Evolutionary conservation across 257 asterid species (phyloP), one percentile per base, ranked within the genome.

Genomic region (Fraxinus americana): DNA sequence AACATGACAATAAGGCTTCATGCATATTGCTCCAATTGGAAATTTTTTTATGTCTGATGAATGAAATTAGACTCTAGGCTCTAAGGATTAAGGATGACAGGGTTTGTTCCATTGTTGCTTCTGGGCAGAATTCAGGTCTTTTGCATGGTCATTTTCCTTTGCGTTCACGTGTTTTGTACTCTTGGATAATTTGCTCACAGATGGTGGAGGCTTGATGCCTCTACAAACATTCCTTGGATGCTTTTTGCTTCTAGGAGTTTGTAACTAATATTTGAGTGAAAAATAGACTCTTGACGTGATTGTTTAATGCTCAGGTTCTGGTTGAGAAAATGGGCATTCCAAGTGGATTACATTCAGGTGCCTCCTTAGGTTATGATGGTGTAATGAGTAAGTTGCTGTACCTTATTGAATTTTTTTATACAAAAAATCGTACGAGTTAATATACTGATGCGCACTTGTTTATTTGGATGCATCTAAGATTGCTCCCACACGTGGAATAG

Each of bases 291-390:
- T 48, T 77, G 80, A 73, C 73, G 16, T 81, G 77, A 43, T 74
- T 83, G 27, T 29, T 57, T 76, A 54, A 34, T 16, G 48, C 75
- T 72, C 85, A 96, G 99, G 97, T 96, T 89, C 85, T 96, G 86
- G 98, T 88, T 69, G 98, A 96, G 90, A 96, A 96, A 86, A 93
- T 96, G 97, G 99, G 97, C 43, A 95, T 89, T 80, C 94, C 99
- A 68, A 76, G 67, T 63, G 94, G 89, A 73, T 11, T 88, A 70
- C 79, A 83, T 77, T 85, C 90, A 76, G 84, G 79, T 54, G 75
- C 88, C 71, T 84, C 94, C 78, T 82, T 95, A 17, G 83, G 78
- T 68, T 73, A 80, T 77, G 89, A 78, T 76, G 95, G 88, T 73
- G 83, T 83, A 63, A 84, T 92, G 70, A 79, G 99, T 96, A 88